Conservation (phyloP, 2,329 filamentous ascomycete genomes). For the Periconia digitata region DNA sequence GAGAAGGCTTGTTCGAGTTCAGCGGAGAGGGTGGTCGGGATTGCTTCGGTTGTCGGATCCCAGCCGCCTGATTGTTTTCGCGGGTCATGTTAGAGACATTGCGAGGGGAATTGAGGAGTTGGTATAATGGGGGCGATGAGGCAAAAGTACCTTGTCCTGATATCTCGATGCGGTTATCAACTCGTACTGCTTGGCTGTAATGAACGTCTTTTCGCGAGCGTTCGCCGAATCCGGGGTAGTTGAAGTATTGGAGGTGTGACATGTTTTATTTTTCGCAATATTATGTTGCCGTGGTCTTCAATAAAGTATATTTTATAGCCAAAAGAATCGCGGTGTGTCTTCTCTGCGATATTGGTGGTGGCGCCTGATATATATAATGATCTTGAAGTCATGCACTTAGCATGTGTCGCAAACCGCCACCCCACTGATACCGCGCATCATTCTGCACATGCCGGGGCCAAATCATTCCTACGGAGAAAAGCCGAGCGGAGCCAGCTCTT, state of each 20-base stretch:
- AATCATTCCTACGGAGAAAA: not conserved
- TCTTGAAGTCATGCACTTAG: too few species aligned
- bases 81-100: not conserved
- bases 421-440: too few species aligned
- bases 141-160: constrained; percentile 28
- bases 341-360: not conserved
- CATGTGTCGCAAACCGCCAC: too few species aligned
- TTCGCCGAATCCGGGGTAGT: constrained; percentile 28
- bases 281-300: too few species aligned
- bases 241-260: constrained; percentile 26
- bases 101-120: not conserved
- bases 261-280: constrained; percentile 5
- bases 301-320: too few species aligned
- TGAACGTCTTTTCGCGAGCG: constrained; percentile 19
- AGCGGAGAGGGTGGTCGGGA: constrained; percentile 15
- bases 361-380: not conserved
- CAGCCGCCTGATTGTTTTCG: constrained; percentile 21
- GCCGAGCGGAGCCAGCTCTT: not conserved
- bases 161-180: constrained; percentile 26
- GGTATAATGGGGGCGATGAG: not conserved
- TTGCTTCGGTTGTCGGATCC: constrained; percentile 23
- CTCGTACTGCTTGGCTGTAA: constrained; percentile 29
- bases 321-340: not conserved
- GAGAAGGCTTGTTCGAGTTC: constrained; percentile 49
- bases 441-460: too few species aligned